Percentiles rank a stretch among this genome's conserved stretches.
Conservation (phyloP, 2,329 filamentous ascomycete genomes). For the Leptographium lundbergii region DNA sequence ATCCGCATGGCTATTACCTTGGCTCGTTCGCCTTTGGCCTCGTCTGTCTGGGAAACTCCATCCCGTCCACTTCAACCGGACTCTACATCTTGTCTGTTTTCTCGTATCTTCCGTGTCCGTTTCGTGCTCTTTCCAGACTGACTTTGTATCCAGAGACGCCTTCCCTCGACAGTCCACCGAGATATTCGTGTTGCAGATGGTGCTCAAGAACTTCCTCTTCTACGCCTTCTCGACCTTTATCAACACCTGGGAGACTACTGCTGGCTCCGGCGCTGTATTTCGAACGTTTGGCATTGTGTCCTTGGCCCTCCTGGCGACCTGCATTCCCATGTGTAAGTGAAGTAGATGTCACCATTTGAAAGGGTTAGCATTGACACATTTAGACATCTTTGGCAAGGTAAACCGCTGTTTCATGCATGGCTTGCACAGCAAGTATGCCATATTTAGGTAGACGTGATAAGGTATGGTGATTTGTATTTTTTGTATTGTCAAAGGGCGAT, state of each 20-base stretch:
- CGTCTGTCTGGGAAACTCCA: neutral
- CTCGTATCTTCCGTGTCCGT: no score
- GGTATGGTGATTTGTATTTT: neutral
- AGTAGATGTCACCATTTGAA: neutral
- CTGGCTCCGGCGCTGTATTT: neutral
- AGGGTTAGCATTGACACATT: neutral
- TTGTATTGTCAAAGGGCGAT: no score
- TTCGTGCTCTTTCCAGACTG: neutral
- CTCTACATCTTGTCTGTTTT: neutral
- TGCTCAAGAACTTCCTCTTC: neutral
- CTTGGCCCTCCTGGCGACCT: neutral
- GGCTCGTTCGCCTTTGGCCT: neutral
- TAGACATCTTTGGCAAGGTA: neutral
- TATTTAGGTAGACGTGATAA: neutral
- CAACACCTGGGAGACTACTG: neutral
- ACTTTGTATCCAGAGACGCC: neutral
- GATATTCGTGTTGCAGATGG: neutral
- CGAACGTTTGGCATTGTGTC: neutral
- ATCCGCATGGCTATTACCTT: neutral
- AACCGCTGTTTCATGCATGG: neutral
- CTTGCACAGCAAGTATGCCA: neutral
- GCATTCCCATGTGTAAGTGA: neutral
- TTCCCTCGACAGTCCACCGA: neutral
- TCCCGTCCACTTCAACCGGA: neutral
- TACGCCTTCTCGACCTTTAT: neutral